These are phyloP conservation scores for Ustilago loliicola DNA, from an alignment of 1,284 basidiomycete species.

Conservation along the genomic window DNA sequence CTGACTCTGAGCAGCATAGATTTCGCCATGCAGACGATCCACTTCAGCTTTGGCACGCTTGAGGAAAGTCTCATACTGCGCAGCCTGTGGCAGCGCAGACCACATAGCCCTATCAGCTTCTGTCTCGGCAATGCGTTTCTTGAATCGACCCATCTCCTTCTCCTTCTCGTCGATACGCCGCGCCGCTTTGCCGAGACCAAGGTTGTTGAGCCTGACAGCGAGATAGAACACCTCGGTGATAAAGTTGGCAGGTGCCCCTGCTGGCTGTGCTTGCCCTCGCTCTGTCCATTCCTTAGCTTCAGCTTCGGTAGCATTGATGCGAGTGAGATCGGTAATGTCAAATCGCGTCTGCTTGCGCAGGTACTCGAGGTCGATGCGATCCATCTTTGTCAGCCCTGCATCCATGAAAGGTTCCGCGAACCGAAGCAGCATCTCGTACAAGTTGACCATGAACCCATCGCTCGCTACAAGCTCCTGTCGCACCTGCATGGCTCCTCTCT, in stretches of 20 bases:
- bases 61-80: conserved; percentile 68
- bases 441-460: conserved; percentile 93
- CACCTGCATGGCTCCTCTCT: conserved; percentile 88
- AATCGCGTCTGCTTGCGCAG: conserved; percentile 62
- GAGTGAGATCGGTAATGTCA: conserved; percentile 60
- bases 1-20: conserved; percentile 86
- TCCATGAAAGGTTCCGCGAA: conserved; percentile 99
- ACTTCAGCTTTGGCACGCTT: conserved; percentile 63
- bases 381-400: conserved; percentile 83
- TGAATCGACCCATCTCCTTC: conserved; percentile 73
- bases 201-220: conserved; percentile 55
- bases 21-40: conserved; percentile 71
- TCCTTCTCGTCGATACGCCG: conserved; percentile 83
- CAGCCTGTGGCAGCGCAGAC: conserved; percentile 56
- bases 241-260: conserved; percentile 77
- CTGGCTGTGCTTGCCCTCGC: conserved; percentile 19
- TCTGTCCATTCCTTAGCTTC: conserved; percentile 64
- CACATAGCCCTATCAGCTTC: conserved; percentile 73
- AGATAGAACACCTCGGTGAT: conserved; percentile 96
- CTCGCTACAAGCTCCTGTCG: conserved; percentile 86
- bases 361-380: conserved; percentile 89
- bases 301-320: conserved; percentile 67
- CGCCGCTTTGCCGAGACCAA: conserved; percentile 72
- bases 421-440: conserved; percentile 83
- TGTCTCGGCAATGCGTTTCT: conserved; percentile 82